Conservation (phyloP, 495 filamentous ascomycete genomes). For the Xylaria venustula region DNA sequence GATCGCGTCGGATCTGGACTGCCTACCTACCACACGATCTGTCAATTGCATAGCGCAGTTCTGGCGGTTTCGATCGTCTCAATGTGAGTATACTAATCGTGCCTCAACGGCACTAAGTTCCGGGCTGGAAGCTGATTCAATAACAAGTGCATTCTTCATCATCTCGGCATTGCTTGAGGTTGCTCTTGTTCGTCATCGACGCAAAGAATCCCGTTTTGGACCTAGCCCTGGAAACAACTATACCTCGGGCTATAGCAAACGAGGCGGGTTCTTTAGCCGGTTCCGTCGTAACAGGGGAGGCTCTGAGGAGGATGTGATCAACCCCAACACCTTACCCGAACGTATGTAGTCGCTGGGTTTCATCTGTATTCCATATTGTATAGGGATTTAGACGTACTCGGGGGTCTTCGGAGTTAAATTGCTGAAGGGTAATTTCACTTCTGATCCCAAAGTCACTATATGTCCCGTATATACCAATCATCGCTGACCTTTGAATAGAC, state of each 20-base stretch:
- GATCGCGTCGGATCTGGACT: constrained; percentile 38
- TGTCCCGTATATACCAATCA: neutral
- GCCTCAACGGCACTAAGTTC: neutral
- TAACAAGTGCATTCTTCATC: constrained; percentile 63
- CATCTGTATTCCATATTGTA: too few relatives aligned
- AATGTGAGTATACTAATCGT: constrained; percentile 56
- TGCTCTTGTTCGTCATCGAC: constrained; percentile 64
- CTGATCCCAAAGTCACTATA: neutral
- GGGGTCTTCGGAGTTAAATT: neutral
- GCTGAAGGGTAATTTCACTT: too few relatives aligned
- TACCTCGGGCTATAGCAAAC: constrained; percentile 61
- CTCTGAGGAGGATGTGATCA: constrained; percentile 10
- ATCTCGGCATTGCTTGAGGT: constrained; percentile 63
- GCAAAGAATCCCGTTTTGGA: constrained; percentile 76
- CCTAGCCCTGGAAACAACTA: constrained; percentile 76
- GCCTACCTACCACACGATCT: constrained; percentile 57
- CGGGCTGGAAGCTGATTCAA: constrained; percentile 11
- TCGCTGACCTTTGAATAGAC: constrained; percentile 12
- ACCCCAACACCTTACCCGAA: constrained; percentile 36
- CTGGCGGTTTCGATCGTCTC: constrained; percentile 77
- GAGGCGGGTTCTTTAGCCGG: constrained; percentile 27
- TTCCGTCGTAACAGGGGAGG: constrained; percentile 28
- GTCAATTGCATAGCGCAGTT: constrained; percentile 66
- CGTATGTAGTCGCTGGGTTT: constrained; percentile 15
- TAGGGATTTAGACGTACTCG: neutral